Evolutionary conservation across 352 stramenopile genomes (phyloP), one percentile per base, ranked within the genome.

Genomic region (Aphanomyces euteiches): DNA sequence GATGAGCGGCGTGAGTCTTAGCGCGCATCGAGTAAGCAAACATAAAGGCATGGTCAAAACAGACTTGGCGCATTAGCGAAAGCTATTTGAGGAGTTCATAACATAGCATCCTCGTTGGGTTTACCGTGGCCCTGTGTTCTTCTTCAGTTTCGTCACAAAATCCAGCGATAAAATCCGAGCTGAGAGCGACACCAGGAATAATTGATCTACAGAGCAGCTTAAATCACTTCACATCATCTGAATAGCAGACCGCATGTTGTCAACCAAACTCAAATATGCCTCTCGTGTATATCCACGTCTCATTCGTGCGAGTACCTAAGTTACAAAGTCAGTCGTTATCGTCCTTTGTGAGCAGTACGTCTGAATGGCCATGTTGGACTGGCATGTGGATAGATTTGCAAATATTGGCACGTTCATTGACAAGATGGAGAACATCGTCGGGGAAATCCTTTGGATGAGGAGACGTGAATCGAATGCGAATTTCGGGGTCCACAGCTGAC

Each of bases 371-470:
- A 37, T 88, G 98, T 78, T 99, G 98, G 36, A 95, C 96, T 0
- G 98, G 98, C 86, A 99, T 96, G 82, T 99, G 98, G 56, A 99
- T 87, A 71, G 96, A 90, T 73, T 93, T 96, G 78, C 97, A 99
- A 65, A 99, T 94, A 78, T 99, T 99, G 40, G 79, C 65, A 56
- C 91, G 85, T 72, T 99, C 91, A 50, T 80, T 75, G 67, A 97
- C 89, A 13, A 96, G 81, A 50, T 94, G 78, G 40, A 98, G 82
- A 15, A 99, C 82, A 50, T 92, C 89, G 36, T 97, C 84, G 0
- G 97, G 96, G 76, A 99, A 99, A 77, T 99, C 98, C 80, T 99
- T 99, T 0, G 98, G 97, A 77, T 99, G 98, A 5, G 98, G 97
- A 28, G 92, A 99, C 58, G 97, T 99, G 78, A 99, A 99, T 41